Evolutionary conservation across 179 eudicot species (phyloP).

Genomic region (Camellia oleifera): DNA sequence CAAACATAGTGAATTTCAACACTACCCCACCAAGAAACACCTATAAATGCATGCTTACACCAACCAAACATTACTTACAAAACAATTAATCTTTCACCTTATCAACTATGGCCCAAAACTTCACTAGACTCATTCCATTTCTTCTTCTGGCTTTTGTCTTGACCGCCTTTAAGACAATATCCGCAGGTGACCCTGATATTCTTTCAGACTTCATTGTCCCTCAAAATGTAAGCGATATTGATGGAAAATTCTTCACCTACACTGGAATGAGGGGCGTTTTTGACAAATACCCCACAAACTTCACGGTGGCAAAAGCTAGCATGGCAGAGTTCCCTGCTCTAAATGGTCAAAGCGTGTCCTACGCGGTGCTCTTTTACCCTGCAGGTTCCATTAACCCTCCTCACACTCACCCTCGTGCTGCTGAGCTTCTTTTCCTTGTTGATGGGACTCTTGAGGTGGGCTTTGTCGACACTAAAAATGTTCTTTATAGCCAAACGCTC

Average conservation of each 20-base stretch:
- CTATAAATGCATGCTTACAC: neutral
- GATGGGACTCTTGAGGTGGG: conserved; percentile 19
- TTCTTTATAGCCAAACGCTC: neutral
- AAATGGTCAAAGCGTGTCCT: conserved; percentile 13
- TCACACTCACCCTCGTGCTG: conserved; percentile 26
- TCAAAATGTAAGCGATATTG: neutral
- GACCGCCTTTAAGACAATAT: neutral
- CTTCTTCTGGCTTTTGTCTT: neutral
- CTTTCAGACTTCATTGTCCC: conserved; percentile 15
- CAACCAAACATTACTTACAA: neutral
- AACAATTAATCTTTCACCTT: neutral
- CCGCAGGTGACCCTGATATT: conserved; percentile 13
- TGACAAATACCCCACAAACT: neutral
- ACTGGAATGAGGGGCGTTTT: neutral
- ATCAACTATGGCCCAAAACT: conserved; percentile 4
- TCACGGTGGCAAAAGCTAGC: conserved; percentile 10
- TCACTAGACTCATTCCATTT: neutral
- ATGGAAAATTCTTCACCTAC: conserved; percentile 6
- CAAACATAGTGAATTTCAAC: conserved; percentile 1
- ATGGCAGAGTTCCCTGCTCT: conserved; percentile 18
- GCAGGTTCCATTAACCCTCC: conserved; percentile 21
- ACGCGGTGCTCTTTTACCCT: conserved; percentile 10
- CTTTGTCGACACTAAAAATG: conserved; percentile 12
- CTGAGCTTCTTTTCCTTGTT: conserved; percentile 19
- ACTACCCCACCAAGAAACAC: neutral